Evolutionary conservation across 257 asterid genomes (phyloP).

Genomic region (Solanum pinnatisectum): DNA sequence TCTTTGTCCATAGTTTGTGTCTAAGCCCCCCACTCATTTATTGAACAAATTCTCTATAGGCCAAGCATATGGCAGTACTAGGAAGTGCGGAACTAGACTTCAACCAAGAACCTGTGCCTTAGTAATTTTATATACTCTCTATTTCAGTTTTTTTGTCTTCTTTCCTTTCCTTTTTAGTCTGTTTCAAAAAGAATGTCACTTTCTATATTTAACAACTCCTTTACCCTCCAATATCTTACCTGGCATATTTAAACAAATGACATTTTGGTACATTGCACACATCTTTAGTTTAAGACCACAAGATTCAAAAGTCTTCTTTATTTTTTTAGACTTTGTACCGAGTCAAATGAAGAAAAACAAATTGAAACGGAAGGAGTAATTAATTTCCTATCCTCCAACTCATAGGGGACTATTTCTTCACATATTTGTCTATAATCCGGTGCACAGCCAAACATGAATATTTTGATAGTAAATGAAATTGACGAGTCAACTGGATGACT

Average conservation of each 20-base stretch:
- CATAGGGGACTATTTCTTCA: not conserved
- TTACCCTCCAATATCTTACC: not conserved
- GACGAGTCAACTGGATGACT: not conserved
- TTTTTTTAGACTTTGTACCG: not conserved
- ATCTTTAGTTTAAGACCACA: not conserved
- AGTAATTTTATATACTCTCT: not conserved
- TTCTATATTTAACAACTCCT: too few relatives aligned
- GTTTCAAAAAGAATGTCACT: not conserved
- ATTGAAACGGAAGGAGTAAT: not conserved
- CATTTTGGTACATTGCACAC: not conserved
- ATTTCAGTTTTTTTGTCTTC: too few relatives aligned
- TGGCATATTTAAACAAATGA: not conserved
- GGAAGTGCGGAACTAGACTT: not conserved
- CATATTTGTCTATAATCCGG: not conserved
- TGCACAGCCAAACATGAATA: not conserved
- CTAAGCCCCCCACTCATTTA: not conserved
- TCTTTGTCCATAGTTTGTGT: not conserved
- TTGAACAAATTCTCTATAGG: not conserved
- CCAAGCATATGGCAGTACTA: not conserved
- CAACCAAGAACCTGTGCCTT: not conserved
- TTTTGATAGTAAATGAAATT: not conserved
- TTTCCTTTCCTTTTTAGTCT: not conserved
- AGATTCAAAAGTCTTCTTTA: not conserved
- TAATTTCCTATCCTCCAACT: not conserved
- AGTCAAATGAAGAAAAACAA: not conserved